Evolutionary conservation across 768 basidiomycete species (phyloP).

Genomic region (Coprinopsis sp.): DNA sequence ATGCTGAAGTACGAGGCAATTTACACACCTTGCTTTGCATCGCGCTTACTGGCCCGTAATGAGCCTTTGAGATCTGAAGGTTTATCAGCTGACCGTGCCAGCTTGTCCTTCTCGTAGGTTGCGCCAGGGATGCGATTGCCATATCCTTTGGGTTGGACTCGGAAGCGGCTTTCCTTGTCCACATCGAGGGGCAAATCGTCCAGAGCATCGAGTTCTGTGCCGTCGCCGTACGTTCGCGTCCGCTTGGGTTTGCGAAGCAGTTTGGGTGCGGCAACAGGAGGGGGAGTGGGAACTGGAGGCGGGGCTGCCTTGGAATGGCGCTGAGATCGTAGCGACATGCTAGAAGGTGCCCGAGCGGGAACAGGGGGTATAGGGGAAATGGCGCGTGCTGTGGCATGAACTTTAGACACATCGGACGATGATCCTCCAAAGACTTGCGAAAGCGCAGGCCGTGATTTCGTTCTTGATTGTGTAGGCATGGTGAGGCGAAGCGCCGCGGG

Average conservation of each 20-base stretch:
- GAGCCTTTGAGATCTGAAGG: constrained; percentile 46
- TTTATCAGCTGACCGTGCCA: constrained; percentile 18
- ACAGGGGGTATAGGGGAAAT: constrained; percentile 45
- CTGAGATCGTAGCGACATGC: constrained; percentile 36
- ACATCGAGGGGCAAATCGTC: constrained; percentile 86
- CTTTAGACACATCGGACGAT: constrained; percentile 31
- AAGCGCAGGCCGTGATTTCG: constrained; percentile 70
- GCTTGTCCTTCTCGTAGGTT: constrained; percentile 33
- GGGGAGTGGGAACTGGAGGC: constrained; percentile 29
- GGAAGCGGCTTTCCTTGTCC: constrained; percentile 72
- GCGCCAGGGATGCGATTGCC: constrained; percentile 60
- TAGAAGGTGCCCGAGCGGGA: constrained; percentile 57
- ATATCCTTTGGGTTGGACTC: constrained; percentile 68
- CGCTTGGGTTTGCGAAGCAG: constrained; percentile 76
- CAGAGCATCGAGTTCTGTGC: constrained; percentile 83
- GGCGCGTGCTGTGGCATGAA: constrained; percentile 39
- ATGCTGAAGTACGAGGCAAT: constrained; percentile 1
- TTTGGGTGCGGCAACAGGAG: constrained; percentile 49
- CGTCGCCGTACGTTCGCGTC: constrained; percentile 73
- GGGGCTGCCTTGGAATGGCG: constrained; percentile 23
- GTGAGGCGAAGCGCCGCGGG: constrained; percentile 76
- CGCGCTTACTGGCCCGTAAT: constrained; percentile 52
- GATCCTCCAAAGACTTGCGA: constrained; percentile 72
- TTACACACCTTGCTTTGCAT: constrained; percentile 42
- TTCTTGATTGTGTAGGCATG: constrained; percentile 78